phyloP scores from a whole-genome alignment of 495 filamentous ascomycete species.

The Podospora anserina region DNA sequence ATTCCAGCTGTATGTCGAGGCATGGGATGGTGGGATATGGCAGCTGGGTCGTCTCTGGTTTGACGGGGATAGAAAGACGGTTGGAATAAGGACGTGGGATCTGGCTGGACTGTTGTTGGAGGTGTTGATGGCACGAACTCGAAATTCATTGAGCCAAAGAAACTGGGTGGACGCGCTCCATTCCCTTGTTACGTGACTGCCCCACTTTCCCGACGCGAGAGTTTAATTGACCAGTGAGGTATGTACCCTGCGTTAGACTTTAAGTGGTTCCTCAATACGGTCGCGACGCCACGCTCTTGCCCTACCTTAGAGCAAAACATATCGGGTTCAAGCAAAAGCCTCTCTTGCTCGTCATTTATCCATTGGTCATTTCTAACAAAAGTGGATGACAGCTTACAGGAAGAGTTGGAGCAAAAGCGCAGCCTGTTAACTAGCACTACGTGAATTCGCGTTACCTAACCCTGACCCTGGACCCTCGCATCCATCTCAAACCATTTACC shows the following conservation, averaged over 20 bases:
- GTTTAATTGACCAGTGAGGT: conserved; percentile 25
- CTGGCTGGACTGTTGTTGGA: background rate
- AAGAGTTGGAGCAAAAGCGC: background rate
- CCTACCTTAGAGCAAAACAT: background rate
- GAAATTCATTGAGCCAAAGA: conserved; percentile 16
- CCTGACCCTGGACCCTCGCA: conserved; percentile 15
- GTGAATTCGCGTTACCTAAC: conserved; percentile 18
- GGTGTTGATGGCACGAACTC: conserved; percentile 1
- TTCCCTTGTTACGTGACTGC: conserved; percentile 32
- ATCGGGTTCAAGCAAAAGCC: background rate
- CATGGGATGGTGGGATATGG: background rate
- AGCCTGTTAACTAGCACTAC: conserved; percentile 3
- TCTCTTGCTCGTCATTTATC: background rate
- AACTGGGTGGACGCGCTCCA: conserved; percentile 26
- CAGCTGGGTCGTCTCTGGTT: background rate
- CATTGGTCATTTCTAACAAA: background rate
- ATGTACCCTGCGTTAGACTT: background rate
- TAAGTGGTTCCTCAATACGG: background rate
- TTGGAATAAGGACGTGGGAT: conserved; percentile 3
- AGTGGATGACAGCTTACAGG: background rate
- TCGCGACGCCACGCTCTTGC: background rate
- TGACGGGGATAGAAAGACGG: background rate
- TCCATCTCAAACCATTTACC: background rate
- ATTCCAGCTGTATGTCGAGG: background rate
- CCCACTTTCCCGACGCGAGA: conserved; percentile 32